Conservation (phyloP, 495 filamentous ascomycete genomes). For the Podospora fimiseda region DNA sequence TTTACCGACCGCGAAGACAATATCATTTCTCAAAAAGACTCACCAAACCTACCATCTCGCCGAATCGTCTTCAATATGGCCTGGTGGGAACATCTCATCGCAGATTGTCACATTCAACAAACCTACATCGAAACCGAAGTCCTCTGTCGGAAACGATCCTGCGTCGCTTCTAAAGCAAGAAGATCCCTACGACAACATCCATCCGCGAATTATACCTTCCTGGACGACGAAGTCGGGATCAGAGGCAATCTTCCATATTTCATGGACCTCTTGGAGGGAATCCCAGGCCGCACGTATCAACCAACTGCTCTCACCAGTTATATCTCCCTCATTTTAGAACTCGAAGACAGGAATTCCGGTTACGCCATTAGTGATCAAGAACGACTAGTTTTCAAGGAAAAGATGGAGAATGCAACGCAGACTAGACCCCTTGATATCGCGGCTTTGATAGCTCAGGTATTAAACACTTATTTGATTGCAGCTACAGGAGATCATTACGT, state of each 20-base stretch:
- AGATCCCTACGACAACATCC: background rate
- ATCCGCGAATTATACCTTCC: background rate
- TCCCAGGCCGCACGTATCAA: background rate
- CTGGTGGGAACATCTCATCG: background rate
- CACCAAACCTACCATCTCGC: background rate
- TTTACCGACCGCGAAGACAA: background rate
- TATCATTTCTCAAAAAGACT: background rate
- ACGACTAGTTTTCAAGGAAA: too few relatives aligned
- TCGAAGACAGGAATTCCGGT: background rate
- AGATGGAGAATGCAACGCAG: too few relatives aligned
- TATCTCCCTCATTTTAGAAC: background rate
- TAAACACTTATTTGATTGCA: slow-evolving; percentile 5
- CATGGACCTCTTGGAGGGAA: background rate
- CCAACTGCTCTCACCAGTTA: background rate
- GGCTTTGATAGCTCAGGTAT: too few relatives aligned
- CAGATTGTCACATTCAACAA: background rate
- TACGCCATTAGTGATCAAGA: too few relatives aligned
- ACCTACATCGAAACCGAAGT: slow-evolving; percentile 6
- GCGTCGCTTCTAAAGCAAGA: background rate
- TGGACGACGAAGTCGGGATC: background rate
- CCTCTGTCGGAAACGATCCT: background rate
- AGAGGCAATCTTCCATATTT: background rate
- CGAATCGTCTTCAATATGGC: background rate
- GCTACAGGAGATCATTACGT: background rate
- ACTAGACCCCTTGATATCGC: too few relatives aligned